Base-by-base conservation (phyloP, 805 yeast species). In the Kodamaea lidongshanica region DNA sequence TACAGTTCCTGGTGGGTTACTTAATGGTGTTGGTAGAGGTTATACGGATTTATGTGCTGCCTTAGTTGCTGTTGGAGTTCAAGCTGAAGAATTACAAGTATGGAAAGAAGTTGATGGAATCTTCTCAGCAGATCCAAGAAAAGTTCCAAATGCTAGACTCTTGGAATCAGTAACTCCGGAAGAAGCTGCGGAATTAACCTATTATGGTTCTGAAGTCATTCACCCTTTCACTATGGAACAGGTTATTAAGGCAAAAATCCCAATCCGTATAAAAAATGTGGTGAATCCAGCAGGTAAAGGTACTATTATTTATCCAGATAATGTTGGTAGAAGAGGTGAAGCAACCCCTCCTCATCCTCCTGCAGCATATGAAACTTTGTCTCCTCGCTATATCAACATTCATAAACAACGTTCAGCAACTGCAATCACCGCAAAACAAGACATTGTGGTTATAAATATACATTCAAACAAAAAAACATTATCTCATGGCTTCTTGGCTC, bases 101-200 rank as follows among this genome's bases (percentile, higher is more conserved):
- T 92, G 98, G 98, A 92, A 92, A 49, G 98, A 92, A 64, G 98
- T 92, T 30, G 98, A 92, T 54, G 98, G 98, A 46, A 92, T 92
- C 22, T 92, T 92, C 65, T 88, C 97, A 1, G 98, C 98, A 3
- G 98, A 92, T 54, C 98, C 98, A 23, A 70, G 98, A 38, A 92
- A 92, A 48, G 97, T 92, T 16, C 80, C 87, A 20, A 77, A 75
- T 33, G 98, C 98, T 3, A 70, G 95, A 45, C 65, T 89, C 30
- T 67, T 92, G 41, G 74, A 77, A 35, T 75, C 86, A 31, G 96
- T 92, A 40, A 92, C 97, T 0, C 98, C 98, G 4, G 97, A 92
- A 52, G 98, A 92, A 63, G 98, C 98, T 4, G 92, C 97, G 0
- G 98, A 92, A 63, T 73, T 92, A 56, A 92, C 98, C 1, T 92